Percentiles rank a stretch among this genome's conserved stretches.
phyloP scores from a whole-genome alignment of 352 stramenopile genomes.

The Phytopythium vexans region DNA sequence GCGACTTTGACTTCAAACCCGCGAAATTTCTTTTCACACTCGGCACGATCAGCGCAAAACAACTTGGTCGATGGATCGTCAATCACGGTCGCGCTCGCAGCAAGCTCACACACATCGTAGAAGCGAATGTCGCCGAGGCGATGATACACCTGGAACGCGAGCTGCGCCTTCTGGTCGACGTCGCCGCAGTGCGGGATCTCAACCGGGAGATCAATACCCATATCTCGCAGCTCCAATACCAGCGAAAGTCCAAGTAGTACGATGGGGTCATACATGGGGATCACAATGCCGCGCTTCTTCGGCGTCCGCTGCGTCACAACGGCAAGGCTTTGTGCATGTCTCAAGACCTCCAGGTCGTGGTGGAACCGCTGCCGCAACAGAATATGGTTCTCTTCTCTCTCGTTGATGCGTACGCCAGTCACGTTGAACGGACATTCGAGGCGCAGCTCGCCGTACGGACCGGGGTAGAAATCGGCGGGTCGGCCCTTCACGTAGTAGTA shows the following conservation, averaged over 20 bases:
- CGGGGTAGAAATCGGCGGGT: conserved; percentile 25
- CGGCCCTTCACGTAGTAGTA: conserved; percentile 30
- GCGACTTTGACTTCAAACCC: conserved; percentile 7
- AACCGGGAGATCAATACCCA: conserved; percentile 10
- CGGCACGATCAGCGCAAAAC: not conserved
- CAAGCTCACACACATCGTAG: conserved; percentile 5
- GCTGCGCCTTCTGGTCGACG: conserved; percentile 10
- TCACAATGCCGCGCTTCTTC: conserved; percentile 12
- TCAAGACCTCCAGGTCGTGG: no score
- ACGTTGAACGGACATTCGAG: conserved; percentile 41
- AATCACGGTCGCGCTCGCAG: not conserved
- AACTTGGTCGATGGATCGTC: not conserved
- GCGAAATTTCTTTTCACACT: conserved; percentile 3
- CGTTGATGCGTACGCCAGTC: conserved; percentile 18
- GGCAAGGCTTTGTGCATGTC: no score
- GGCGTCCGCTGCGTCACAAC: no score
- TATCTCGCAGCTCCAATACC: conserved; percentile 7
- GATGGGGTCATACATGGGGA: conserved; percentile 12
- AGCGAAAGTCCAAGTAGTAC: conserved; percentile 8
- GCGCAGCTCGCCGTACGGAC: conserved; percentile 25
- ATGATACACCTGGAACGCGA: conserved; percentile 9
- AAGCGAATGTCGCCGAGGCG: not conserved
- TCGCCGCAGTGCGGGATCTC: conserved; percentile 18
- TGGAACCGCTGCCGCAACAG: conserved; percentile 31
- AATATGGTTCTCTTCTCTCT: conserved; percentile 21